Base-by-base conservation (phyloP, 495 filamentous ascomycete genomes). In the Penicillium crystallinum region DNA sequence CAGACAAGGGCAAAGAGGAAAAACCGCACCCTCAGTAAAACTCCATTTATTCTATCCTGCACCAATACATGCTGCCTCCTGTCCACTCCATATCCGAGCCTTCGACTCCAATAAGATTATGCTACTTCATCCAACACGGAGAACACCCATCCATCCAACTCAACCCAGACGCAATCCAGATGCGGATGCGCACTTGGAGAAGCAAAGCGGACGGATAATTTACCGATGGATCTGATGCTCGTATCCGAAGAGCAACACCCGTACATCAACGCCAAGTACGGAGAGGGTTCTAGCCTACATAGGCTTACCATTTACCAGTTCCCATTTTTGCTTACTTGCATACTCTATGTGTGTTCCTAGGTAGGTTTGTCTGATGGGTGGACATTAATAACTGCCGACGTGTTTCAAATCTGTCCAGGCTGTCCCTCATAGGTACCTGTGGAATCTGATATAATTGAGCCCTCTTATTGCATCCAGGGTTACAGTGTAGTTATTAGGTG, bases 311-410 rank as follows among this genome's bases (percentile, higher is more conserved):
- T 14, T 33, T 25, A 17, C n/a, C 33, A 11, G 18, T n/a, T 25
- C 18, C 37, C 23, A 48, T 10, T 14, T 9, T 11, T 41, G 38
- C 48, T 50, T 42, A 42, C 18, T n/a, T 50, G 29, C 48, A 42
- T 50, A 12, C 22, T 11, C 21, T 5, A 7, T 2, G n/a, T n/a
- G n/a, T n/a, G n/a, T n/a, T n/a, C n/a, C n/a, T 31, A 10, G 29
- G 29, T 10, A 11, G 29, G 11, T 34, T 34, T 14, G 41, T 44
- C 37, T 27, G 36, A 14, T 40, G 19, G 18, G 37, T 17, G 39
- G 39, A 3, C 25, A 29, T 29, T 12, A 7, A 15, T 31, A 7
- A 39, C 23, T 12, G 38, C 38, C 37, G 47, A 25, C 4, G 11
- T 34, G n/a, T 50, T 50, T 41, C 17, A 2, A 50, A 42, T 27